These are phyloP conservation scores for Sphaerulina vaccinii DNA, from an alignment of 2,329 filamentous ascomycete species.

Conservation along the genomic window DNA sequence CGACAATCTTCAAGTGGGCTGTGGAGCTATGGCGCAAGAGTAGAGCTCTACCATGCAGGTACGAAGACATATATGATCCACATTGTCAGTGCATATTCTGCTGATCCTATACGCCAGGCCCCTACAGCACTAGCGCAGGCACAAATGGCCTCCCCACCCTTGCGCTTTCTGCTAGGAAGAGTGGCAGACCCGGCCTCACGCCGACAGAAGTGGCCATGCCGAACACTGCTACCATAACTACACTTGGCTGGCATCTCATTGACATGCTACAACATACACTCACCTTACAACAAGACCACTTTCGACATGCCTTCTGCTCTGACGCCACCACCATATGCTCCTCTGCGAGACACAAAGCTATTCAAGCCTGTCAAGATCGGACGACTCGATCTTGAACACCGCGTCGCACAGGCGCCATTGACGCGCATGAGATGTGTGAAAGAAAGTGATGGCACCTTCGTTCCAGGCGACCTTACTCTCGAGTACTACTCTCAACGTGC, in stretches of 20 bases:
- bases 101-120: no score
- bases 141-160: not conserved
- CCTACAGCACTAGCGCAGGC: no score
- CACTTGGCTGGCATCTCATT: not conserved
- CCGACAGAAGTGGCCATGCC: no score
- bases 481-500: conserved; percentile 59
- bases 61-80: no score
- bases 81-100: not conserved
- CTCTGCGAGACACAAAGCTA: conserved; percentile 29
- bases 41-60: no score
- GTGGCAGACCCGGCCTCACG: no score
- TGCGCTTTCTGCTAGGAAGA: not conserved
- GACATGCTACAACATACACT: not conserved
- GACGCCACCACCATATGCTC: conserved; percentile 15
- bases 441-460: conserved; percentile 44
- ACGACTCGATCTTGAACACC: conserved; percentile 38
- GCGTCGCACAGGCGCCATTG: conserved; percentile 40
- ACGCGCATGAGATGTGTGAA: conserved; percentile 42
- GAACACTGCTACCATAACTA: not conserved
- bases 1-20: no score
- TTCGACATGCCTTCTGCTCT: conserved; percentile 20
- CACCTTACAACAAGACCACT: not conserved
- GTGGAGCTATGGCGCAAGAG: no score
- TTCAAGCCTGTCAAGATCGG: conserved; percentile 39
- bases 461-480: conserved; percentile 38